Evolutionary conservation across 2,329 filamentous ascomycete genomes (phyloP).

Genomic region (Scytalidium lignicola): DNA sequence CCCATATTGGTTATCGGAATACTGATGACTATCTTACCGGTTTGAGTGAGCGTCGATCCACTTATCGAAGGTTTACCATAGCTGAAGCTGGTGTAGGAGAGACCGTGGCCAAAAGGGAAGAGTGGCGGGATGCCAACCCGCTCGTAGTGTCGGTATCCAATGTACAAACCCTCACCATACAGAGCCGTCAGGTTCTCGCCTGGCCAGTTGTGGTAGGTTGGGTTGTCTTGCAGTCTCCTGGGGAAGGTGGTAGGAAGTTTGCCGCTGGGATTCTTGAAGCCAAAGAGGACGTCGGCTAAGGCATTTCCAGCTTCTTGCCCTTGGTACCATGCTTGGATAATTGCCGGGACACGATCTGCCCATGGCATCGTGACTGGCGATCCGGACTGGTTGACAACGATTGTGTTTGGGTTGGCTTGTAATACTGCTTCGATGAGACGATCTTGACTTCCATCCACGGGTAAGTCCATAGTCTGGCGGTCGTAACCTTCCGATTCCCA

Average conservation of each 20-base stretch:
- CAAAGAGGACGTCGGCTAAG: slow-evolving; percentile 62
- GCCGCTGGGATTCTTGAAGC: slow-evolving; percentile 58
- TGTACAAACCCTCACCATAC: slow-evolving; percentile 68
- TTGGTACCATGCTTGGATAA: slow-evolving; percentile 68
- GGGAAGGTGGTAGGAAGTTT: slow-evolving; percentile 69
- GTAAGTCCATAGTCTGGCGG: slow-evolving; percentile 55
- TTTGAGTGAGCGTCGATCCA: slow-evolving; percentile 32
- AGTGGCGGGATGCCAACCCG: slow-evolving; percentile 52
- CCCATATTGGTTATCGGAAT: slow-evolving; percentile 58
- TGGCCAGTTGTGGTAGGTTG: slow-evolving; percentile 68
- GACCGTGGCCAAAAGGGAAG: slow-evolving; percentile 69
- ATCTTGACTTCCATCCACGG: slow-evolving; percentile 53
- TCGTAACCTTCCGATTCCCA: slow-evolving; percentile 75
- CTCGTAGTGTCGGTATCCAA: slow-evolving; percentile 72
- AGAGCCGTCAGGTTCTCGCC: slow-evolving; percentile 63
- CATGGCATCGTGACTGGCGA: slow-evolving; percentile 67
- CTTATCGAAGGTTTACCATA: slow-evolving; percentile 54
- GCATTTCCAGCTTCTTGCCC: slow-evolving; percentile 66
- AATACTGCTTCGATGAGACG: slow-evolving; percentile 58
- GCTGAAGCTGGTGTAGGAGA: slow-evolving; percentile 67
- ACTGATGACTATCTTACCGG: slow-evolving; percentile 28
- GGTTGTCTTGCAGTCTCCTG: slow-evolving; percentile 56
- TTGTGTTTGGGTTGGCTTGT: slow-evolving; percentile 57
- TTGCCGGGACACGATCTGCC: slow-evolving; percentile 57
- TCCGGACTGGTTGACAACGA: slow-evolving; percentile 67